Evolutionary conservation across 768 basidiomycete genomes (phyloP).

Genomic region (Pleurotus djamor): DNA sequence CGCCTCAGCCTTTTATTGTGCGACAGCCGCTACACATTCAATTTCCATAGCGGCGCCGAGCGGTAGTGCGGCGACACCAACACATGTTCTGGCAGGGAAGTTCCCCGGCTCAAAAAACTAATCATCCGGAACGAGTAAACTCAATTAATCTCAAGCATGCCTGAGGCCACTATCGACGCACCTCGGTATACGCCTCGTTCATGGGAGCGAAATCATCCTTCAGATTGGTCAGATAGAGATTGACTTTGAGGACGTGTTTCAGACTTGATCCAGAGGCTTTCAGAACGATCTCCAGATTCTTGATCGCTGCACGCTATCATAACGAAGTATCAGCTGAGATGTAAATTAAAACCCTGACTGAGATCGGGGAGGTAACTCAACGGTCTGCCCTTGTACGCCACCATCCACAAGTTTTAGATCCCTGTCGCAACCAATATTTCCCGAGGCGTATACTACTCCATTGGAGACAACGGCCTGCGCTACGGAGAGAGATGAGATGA

Average conservation of each 20-base stretch:
- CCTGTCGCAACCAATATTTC: slow-evolving; percentile 33
- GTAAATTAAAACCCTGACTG: background rate
- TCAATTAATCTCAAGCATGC: too few relatives aligned
- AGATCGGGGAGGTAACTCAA: slow-evolving; percentile 10
- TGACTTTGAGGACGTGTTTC: slow-evolving; percentile 39
- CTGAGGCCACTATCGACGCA: slow-evolving; percentile 12
- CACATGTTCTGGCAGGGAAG: slow-evolving; percentile 56
- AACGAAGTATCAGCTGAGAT: background rate
- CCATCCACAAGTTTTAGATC: slow-evolving; percentile 31
- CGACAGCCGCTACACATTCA: slow-evolving; percentile 53
- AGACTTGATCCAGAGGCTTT: slow-evolving; percentile 37
- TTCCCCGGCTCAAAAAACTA: slow-evolving; percentile 46
- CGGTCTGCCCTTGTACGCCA: slow-evolving; percentile 30
- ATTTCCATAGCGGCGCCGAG: slow-evolving; percentile 57
- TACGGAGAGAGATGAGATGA: slow-evolving; percentile 8
- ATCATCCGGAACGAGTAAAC: background rate
- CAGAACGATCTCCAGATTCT: slow-evolving; percentile 37
- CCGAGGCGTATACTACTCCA: slow-evolving; percentile 32
- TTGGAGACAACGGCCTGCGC: slow-evolving; percentile 37
- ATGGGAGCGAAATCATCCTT: slow-evolving; percentile 30
- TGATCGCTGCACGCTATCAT: slow-evolving; percentile 29
- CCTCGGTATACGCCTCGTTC: slow-evolving; percentile 38
- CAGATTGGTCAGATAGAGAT: slow-evolving; percentile 38
- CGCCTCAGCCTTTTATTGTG: background rate
- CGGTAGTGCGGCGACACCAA: slow-evolving; percentile 54